These are phyloP conservation scores for Macrophomina tecta DNA, from an alignment of 2,329 filamentous ascomycete genomes.

Conservation along the genomic window DNA sequence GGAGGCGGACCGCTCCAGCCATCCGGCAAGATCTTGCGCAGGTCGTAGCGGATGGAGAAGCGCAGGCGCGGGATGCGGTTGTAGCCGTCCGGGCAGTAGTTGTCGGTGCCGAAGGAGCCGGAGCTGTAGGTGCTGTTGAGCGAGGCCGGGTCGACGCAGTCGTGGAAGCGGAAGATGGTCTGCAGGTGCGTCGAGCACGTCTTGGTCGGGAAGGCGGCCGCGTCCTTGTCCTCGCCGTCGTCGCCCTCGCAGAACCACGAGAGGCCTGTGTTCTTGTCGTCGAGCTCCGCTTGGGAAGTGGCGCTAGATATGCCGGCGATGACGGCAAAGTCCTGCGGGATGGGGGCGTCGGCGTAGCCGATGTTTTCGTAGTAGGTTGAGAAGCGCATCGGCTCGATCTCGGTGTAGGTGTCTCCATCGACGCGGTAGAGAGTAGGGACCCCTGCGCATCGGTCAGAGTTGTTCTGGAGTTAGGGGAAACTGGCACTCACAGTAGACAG, in stretches of 20 bases:
- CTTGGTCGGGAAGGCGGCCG: slow-evolving; percentile 36
- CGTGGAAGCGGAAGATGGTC: slow-evolving; percentile 52
- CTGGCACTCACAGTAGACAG: slow-evolving; percentile 48
- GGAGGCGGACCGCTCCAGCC: slow-evolving; percentile 55
- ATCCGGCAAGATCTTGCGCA: slow-evolving; percentile 50
- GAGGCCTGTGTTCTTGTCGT: slow-evolving; percentile 33
- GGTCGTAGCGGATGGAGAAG: slow-evolving; percentile 56
- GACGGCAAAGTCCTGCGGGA: slow-evolving; percentile 53
- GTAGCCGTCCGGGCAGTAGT: slow-evolving; percentile 52
- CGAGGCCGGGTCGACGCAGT: slow-evolving; percentile 50
- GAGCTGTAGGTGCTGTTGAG: slow-evolving; percentile 47
- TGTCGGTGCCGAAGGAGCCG: slow-evolving; percentile 37
- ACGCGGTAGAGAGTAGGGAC: slow-evolving; percentile 51
- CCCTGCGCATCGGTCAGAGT: slow-evolving; percentile 36
- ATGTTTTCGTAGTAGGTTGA: slow-evolving; percentile 55
- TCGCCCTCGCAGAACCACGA: slow-evolving; percentile 47
- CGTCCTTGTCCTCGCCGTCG: slow-evolving; percentile 33
- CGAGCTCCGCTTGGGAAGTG: slow-evolving; percentile 37
- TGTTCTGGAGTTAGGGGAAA: not conserved
- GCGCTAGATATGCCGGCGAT: slow-evolving; percentile 50
- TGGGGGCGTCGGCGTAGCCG: slow-evolving; percentile 51
- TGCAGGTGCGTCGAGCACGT: slow-evolving; percentile 53
- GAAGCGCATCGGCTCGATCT: slow-evolving; percentile 48
- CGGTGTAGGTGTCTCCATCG: slow-evolving; percentile 41
- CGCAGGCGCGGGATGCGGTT: slow-evolving; percentile 56